A percentile compares a stretch with the other conserved stretches of the same genome.
phyloP scores from a whole-genome alignment of 2,329 filamentous ascomycete species.

The Bimuria novae-zelandiae region DNA sequence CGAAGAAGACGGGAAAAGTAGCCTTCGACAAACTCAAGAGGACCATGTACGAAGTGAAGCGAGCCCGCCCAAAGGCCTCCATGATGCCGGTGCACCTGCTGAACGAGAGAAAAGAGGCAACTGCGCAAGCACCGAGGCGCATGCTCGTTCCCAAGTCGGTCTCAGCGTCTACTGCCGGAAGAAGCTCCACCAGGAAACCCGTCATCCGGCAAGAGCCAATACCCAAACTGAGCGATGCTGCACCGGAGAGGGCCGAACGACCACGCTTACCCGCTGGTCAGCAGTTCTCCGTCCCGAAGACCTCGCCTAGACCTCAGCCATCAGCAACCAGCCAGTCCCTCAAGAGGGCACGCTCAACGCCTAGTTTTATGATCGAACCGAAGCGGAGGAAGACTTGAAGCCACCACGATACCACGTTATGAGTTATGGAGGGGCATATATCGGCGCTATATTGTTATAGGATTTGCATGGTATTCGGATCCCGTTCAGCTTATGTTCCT shows the following conservation, averaged over 20 bases:
- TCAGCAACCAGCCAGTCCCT: conserved; percentile 12
- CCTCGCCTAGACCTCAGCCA: conserved; percentile 18
- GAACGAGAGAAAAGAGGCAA: conserved; percentile 19
- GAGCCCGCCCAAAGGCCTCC: conserved; percentile 35
- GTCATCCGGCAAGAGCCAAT: conserved; percentile 31
- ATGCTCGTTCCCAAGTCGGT: conserved; percentile 35
- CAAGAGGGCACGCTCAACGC: conserved; percentile 13
- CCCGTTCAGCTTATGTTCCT: no score
- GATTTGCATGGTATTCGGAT: neutral
- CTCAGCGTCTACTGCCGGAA: conserved; percentile 25
- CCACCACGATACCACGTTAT: neutral
- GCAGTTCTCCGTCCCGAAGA: conserved; percentile 36
- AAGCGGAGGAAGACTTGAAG: conserved; percentile 14
- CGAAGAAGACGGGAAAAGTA: conserved; percentile 41
- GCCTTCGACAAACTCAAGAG: conserved; percentile 42
- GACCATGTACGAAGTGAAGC: conserved; percentile 40
- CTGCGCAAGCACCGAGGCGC: conserved; percentile 24
- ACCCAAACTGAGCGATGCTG: conserved; percentile 14
- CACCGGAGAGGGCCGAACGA: conserved; percentile 19
- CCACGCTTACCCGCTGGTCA: conserved; percentile 35
- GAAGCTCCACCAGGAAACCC: conserved; percentile 12
- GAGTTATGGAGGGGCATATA: neutral
- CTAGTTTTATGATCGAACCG: conserved; percentile 11
- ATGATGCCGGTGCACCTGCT: conserved; percentile 37
- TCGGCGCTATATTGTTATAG: neutral